Percentiles rank a stretch among this genome's conserved stretches.
Conservation (phyloP, 495 filamentous ascomycete species). For the Aspergillus saccharolyticus region DNA sequence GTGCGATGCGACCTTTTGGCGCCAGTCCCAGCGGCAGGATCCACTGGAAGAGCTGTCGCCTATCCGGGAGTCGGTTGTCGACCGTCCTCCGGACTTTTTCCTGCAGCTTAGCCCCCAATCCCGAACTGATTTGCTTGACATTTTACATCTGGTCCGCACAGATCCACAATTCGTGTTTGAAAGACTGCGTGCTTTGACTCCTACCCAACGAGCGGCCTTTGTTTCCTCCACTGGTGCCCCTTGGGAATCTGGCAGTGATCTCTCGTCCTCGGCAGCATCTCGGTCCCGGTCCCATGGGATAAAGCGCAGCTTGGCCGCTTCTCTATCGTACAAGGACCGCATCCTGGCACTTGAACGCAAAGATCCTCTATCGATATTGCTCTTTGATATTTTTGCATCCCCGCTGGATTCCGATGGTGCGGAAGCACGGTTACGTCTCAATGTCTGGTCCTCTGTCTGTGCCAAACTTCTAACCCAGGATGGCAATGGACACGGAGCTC, state of each 20-base stretch:
- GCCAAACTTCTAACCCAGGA: slow-evolving; percentile 58
- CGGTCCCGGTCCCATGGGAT: slow-evolving; percentile 52
- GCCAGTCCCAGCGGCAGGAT: slow-evolving; percentile 35
- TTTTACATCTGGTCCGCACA: slow-evolving; percentile 75
- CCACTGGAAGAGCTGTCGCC: slow-evolving; percentile 35
- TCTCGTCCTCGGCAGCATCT: slow-evolving; percentile 69
- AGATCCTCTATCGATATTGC: slow-evolving; percentile 77
- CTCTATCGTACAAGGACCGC: slow-evolving; percentile 38
- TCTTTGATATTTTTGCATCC: slow-evolving; percentile 79
- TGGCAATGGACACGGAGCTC: slow-evolving; percentile 38
- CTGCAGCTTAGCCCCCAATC: slow-evolving; percentile 72
- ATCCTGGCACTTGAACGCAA: slow-evolving; percentile 72
- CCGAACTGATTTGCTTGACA: slow-evolving; percentile 68
- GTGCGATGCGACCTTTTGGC: slow-evolving; percentile 60
- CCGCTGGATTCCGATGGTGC: slow-evolving; percentile 65
- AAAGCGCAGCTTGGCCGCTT: slow-evolving; percentile 58
- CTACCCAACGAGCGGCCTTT: slow-evolving; percentile 67
- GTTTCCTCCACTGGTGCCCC: slow-evolving; percentile 69
- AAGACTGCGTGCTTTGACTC: slow-evolving; percentile 65
- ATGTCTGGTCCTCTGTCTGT: slow-evolving; percentile 83
- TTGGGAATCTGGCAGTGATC: slow-evolving; percentile 74
- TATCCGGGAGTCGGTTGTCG: slow-evolving; percentile 27
- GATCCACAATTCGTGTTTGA: slow-evolving; percentile 83
- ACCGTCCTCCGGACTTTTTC: slow-evolving; percentile 63
- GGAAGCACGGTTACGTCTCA: slow-evolving; percentile 72